These are phyloP conservation scores for Pseudocercospora fijiensis DNA, from an alignment of 2,329 filamentous ascomycete genomes.

Conservation along the genomic window DNA sequence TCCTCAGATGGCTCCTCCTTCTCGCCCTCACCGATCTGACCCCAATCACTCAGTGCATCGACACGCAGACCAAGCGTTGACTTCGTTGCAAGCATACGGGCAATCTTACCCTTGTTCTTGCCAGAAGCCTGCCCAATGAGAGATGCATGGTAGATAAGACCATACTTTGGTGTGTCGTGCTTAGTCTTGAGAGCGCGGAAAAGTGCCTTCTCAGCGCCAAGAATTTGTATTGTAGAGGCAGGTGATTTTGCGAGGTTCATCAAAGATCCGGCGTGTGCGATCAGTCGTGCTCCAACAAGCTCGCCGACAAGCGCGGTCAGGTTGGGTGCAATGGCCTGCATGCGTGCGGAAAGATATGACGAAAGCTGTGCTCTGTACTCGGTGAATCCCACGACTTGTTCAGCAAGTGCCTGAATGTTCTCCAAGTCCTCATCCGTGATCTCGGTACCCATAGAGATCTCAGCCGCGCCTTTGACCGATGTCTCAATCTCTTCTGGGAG, in stretches of 20 bases:
- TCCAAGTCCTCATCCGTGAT: constrained; percentile 89
- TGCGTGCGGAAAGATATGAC: constrained; percentile 84
- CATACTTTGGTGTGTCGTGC: constrained; percentile 98
- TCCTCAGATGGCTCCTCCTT: constrained; percentile 71
- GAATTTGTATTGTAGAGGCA: constrained; percentile 93
- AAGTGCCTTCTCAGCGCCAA: constrained; percentile 96
- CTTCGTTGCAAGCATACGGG: constrained; percentile 92
- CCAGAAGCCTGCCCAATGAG: constrained; percentile 95
- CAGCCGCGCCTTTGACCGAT: constrained; percentile 88
- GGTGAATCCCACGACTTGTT: constrained; percentile 89
- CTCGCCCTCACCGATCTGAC: constrained; percentile 64
- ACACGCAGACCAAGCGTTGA: constrained; percentile 89
- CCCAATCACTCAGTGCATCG: constrained; percentile 80
- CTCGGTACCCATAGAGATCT: constrained; percentile 98
- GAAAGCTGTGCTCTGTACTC: constrained; percentile 87
- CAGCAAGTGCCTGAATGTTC: constrained; percentile 86
- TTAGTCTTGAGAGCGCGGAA: constrained; percentile 99
- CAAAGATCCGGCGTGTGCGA: constrained; percentile 90
- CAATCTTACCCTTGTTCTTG: constrained; percentile 99
- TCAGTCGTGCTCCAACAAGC: constrained; percentile 88
- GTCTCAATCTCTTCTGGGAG: constrained; percentile 93
- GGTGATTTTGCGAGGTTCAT: constrained; percentile 94
- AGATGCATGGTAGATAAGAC: constrained; percentile 87
- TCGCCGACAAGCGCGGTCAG: constrained; percentile 90
- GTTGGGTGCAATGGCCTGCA: constrained; percentile 96